Percentiles rank a stretch among this genome's conserved stretches.
These are phyloP conservation scores for Wickerhamiella spandovensis DNA, from an alignment of 805 yeast species.

Conservation along the genomic window DNA sequence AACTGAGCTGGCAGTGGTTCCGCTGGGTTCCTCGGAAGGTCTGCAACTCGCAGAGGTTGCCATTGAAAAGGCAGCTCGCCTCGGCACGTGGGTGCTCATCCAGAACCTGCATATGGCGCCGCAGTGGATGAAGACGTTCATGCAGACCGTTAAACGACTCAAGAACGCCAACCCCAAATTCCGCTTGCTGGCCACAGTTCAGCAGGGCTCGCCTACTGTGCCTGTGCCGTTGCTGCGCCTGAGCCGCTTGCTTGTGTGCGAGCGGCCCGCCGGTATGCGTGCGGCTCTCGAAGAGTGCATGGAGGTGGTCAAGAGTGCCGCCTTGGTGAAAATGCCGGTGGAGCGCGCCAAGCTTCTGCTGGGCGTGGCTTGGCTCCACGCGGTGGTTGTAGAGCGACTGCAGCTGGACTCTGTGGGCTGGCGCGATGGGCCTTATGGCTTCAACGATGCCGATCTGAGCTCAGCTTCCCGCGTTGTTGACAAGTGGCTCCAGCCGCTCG, in stretches of 20 bases:
- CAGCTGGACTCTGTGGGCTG: conserved; percentile 23
- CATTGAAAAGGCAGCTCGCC: conserved; percentile 32
- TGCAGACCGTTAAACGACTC: conserved; percentile 22
- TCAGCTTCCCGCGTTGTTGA: conserved; percentile 35
- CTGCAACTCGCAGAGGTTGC: conserved; percentile 40
- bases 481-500: conserved; percentile 15
- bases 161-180: conserved; percentile 25
- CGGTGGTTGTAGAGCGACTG: conserved; percentile 41
- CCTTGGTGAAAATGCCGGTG: conserved; percentile 22
- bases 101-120: conserved; percentile 63
- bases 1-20: conserved; percentile 29
- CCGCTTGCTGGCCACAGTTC: conserved; percentile 55
- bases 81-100: conserved; percentile 57
- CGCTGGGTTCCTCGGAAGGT: conserved; percentile 70
- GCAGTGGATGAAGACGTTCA: not conserved
- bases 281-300: conserved; percentile 31
- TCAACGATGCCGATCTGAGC: conserved; percentile 58
- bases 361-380: conserved; percentile 57
- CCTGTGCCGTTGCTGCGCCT: conserved; percentile 45
- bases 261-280: conserved; percentile 49
- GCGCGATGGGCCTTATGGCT: conserved; percentile 40
- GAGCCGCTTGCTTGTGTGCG: conserved; percentile 46
- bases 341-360: conserved; percentile 39
- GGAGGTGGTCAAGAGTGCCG: conserved; percentile 14
- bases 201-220: conserved; percentile 30